Evolutionary conservation across 176 grass and related monocot species (phyloP), one percentile per base, ranked within the genome.

Genomic region (Cymbopogon citratus): DNA sequence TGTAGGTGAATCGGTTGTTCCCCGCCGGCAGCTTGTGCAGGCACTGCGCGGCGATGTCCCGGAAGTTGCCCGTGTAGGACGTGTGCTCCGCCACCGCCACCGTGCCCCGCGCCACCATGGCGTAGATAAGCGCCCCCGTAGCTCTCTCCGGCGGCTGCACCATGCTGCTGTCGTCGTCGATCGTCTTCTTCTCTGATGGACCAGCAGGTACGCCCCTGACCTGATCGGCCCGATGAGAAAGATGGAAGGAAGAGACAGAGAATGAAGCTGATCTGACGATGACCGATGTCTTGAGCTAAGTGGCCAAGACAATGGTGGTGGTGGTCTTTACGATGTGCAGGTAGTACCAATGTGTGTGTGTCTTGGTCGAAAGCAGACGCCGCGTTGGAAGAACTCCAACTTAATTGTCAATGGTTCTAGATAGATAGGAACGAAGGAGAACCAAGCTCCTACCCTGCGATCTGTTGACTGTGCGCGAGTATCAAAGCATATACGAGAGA

Each of bases 1-100:
- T 90, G 87, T 94, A 97, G 80, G 92, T 92, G 80, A 91, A 94
- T 57, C 91, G 85, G 83, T 90, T 92, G 89, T 97, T 88, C 63
- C 87, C 87, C 7, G 94, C 74, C 11, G 92, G 94, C 29, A 97
- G 94, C 77, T 88, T 88, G 3, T 83, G 90, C 26, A 97, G 87
- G 76, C 94, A 97, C 85, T 91, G 87, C 5, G 65, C 83, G 0
- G 94, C 94, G 83, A 97, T 92, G 85, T 85, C 89, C 64, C 87
- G 80, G 74, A 94, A 97, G 80, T 97, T 97, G 34, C 94, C 94
- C 16, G 87, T 79, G 90, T 92, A 97, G 75, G 85, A 88, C 56
- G 92, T 92, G 80, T 94, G 89, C 63, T 94, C 94, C 16, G 94
- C 94, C 76, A 92, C 51, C 71, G 92, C 88, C 80, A 90, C 34